Base-by-base conservation (phyloP, 371 early-diverging fungal genomes). In the Choanephora cucurbitarum region DNA sequence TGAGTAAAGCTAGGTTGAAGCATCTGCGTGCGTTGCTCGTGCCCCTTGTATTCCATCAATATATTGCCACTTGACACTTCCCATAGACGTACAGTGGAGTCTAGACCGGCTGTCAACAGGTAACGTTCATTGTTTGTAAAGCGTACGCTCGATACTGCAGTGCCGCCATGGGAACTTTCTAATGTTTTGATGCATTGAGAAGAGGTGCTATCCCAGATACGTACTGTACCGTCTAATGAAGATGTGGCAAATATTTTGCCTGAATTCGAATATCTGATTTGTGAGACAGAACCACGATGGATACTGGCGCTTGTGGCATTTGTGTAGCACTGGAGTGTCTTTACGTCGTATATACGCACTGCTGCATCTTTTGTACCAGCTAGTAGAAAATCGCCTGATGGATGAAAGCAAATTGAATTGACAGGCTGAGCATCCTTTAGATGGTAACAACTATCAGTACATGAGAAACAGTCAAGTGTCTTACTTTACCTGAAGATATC, bases 281-380 rank as follows among this genome's bases (percentile, higher is more conserved):
- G 77, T 17, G 84, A 86, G 56, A 96, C 89, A 0, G 85, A 77
- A 1, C 75, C 86, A 13, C 79, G 70, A 46, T 91, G 91, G 15
- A 72, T 71, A 18, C 88, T 87, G 7, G 52, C 52, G 18, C 67
- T 72, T 23, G 52, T 74, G 7, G 70, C 72, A 24, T 83, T 79
- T 0, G 85, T 86, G 67, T 82, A 95, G 58, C 91, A 91, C 57
- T 89, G 85, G 37, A 90, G 70, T 1, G 88, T 88, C 49, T 88
- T 88, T 32, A 94, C 88, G 69, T 94, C 95, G 64, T 88, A 94
- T 28, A 95, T 82, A 28, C 95, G 81, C 23, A 94, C 78, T 1
- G 88, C 81, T 34, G 84, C 82, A 59, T 90, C 88, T 49, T 91
- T 84, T 33, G 92, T 87, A 45, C 81, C 82, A 23, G 87, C 86